Conservation (phyloP, 1,284 basidiomycete genomes). For the Pascua sp. region DNA sequence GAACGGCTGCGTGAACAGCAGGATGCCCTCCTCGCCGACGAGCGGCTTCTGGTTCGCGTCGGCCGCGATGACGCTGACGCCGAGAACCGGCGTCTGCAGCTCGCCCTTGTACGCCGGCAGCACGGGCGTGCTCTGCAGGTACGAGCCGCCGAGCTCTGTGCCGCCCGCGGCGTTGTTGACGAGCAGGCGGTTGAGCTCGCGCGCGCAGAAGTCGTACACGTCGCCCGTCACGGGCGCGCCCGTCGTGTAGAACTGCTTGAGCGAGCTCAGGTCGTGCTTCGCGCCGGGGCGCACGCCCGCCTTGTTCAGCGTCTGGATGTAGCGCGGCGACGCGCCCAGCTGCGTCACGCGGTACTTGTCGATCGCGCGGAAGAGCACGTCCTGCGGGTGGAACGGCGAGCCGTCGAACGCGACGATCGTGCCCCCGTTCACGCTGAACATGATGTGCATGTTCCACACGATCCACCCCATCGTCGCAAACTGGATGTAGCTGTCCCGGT, state of each 20-base stretch:
- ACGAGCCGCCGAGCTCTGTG: constrained; percentile 38
- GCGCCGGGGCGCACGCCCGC: constrained; percentile 13
- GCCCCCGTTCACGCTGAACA: constrained; percentile 27
- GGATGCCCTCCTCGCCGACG: constrained; percentile 30
- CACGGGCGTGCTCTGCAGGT: constrained; percentile 28
- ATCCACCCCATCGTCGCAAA: constrained; percentile 42
- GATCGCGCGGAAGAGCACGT: constrained; percentile 28
- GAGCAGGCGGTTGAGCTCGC: constrained; percentile 27
- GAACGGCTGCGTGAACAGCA: constrained; percentile 39
- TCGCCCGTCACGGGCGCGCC: constrained; percentile 37
- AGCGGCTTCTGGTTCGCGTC: constrained; percentile 12
- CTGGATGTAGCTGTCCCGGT: constrained; percentile 34
- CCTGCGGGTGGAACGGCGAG: constrained; percentile 36
- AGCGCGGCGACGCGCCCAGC: constrained; percentile 36
- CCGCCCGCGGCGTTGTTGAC: constrained; percentile 34
- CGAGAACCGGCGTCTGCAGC: constrained; percentile 37
- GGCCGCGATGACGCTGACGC: constrained; percentile 34
- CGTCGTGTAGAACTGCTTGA: constrained; percentile 36
- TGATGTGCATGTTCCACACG: constrained; percentile 39
- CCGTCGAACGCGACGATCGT: constrained; percentile 41
- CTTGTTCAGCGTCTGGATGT: constrained; percentile 24
- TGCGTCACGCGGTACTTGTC: constrained; percentile 33
- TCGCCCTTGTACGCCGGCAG: constrained; percentile 38
- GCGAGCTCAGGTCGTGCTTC: constrained; percentile 22
- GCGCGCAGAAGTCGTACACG: constrained; percentile 23